Conservation (phyloP, 805 yeast species). For the Ogataea sp. region DNA sequence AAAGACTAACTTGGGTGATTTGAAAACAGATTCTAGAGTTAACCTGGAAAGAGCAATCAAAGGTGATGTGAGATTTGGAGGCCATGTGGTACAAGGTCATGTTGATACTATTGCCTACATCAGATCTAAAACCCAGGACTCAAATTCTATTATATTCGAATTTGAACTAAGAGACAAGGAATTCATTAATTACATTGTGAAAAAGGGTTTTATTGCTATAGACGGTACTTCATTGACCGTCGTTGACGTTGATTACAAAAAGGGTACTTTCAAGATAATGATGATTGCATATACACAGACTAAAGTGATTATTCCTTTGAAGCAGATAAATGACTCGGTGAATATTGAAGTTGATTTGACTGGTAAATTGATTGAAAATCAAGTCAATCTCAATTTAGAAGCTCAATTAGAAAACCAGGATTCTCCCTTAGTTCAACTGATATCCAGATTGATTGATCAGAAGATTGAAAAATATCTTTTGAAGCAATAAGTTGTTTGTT, state of each 20-base stretch:
- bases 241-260: conserved; percentile 60
- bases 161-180: conserved; percentile 61
- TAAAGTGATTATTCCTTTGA: conserved; percentile 66
- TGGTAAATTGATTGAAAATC: conserved; percentile 87
- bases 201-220: conserved; percentile 87
- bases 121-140: conserved; percentile 45
- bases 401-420: conserved; percentile 42
- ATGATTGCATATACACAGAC: conserved; percentile 88
- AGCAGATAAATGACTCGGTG: conserved; percentile 54
- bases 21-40: conserved; percentile 53
- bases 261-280: conserved; percentile 66
- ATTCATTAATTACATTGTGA: conserved; percentile 71
- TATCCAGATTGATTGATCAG: conserved; percentile 39
- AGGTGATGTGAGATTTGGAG: conserved; percentile 79
- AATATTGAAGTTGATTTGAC: conserved; percentile 93
- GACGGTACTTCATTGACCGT: conserved; percentile 94
- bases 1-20: conserved; percentile 64
- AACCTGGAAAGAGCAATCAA: conserved; percentile 90
- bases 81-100: conserved; percentile 97
- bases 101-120: conserved; percentile 83
- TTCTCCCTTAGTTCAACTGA: conserved; percentile 41
- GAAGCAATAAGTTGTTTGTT: too few species aligned
- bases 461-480: conserved; percentile 30
- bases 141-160: conserved; percentile 68
- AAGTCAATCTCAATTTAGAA: conserved; percentile 52